Percentiles rank a stretch among this genome's conserved stretches.
These are phyloP conservation scores for Sutorius eximius DNA, from an alignment of 1,284 basidiomycete species.

Conservation along the genomic window DNA sequence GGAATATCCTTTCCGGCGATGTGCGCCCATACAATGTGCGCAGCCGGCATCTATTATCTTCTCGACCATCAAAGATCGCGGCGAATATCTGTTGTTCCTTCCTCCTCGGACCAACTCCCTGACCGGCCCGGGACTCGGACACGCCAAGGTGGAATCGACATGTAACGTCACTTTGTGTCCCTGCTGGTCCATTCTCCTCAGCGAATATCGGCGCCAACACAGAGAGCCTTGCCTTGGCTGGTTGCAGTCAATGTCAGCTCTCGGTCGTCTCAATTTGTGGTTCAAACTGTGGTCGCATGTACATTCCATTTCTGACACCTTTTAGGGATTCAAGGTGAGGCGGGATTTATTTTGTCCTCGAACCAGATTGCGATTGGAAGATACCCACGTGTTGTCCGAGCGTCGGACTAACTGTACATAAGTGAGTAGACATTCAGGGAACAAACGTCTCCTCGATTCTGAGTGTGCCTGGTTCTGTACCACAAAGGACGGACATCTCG, in stretches of 20 bases:
- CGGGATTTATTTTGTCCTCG: not conserved
- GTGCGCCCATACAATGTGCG: not conserved
- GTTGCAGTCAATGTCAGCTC: not conserved
- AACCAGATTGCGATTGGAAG: not conserved
- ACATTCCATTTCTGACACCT: not conserved
- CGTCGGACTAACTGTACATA: not conserved
- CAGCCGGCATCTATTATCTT: not conserved
- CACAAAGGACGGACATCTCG: no score
- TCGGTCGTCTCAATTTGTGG: not conserved
- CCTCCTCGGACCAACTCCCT: not conserved
- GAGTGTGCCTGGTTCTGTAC: no score
- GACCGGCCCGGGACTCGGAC: not conserved
- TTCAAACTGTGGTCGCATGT: not conserved
- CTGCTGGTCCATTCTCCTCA: not conserved
- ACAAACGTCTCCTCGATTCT: no score
- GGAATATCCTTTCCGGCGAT: not conserved
- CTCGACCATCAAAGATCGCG: not conserved
- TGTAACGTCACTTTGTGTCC: not conserved
- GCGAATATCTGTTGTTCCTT: not conserved
- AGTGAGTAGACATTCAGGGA: no score
- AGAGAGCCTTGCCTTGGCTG: not conserved
- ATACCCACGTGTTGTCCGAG: not conserved
- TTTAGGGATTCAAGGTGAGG: not conserved
- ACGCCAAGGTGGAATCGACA: not conserved
- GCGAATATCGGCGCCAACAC: no score